These are phyloP conservation scores for Juglanconis oblonga DNA, from an alignment of 2,329 filamentous ascomycete species.

Conservation along the genomic window DNA sequence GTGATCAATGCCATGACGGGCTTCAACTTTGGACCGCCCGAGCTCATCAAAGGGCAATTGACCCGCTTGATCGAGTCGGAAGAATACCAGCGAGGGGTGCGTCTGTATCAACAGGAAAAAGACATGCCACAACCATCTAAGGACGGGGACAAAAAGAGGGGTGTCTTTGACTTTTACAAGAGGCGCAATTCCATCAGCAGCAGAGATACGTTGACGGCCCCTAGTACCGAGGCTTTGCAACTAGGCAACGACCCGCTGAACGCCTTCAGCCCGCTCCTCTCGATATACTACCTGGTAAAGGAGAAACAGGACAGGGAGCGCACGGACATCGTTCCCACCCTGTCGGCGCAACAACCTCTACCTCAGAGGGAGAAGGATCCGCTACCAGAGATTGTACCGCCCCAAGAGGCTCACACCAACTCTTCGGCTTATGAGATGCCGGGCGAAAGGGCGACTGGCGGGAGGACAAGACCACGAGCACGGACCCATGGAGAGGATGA, in stretches of 20 bases:
- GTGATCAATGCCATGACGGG: conserved; percentile 94
- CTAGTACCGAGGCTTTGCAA: conserved; percentile 82
- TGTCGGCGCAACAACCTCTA: conserved; percentile 23
- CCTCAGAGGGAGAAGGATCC: conserved; percentile 39
- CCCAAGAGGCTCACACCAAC: conserved; percentile 88
- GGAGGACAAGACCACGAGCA: conserved; percentile 77
- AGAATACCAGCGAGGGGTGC: conserved; percentile 86
- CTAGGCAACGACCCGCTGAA: conserved; percentile 85
- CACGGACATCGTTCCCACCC: conserved; percentile 40
- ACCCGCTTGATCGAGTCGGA: conserved; percentile 87
- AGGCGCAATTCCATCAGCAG: conserved; percentile 85
- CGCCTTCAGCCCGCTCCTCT: conserved; percentile 87
- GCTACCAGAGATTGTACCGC: conserved; percentile 73
- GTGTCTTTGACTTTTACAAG: conserved; percentile 94
- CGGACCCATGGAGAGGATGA: conserved; percentile 96
- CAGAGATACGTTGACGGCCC: conserved; percentile 77
- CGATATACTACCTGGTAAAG: conserved; percentile 92
- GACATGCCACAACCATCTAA: conserved; percentile 55
- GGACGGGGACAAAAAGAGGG: conserved; percentile 77
- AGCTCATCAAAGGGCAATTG: conserved; percentile 78
- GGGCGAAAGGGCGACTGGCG: conserved; percentile 82
- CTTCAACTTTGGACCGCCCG: conserved; percentile 90
- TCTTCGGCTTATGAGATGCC: conserved; percentile 80
- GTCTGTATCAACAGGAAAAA: conserved; percentile 64
- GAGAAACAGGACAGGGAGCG: conserved; percentile 87